Percentiles rank a stretch among this genome's conserved stretches.
Conservation (phyloP, 805 yeast genomes). For the Tetrapisispora fleetii region DNA sequence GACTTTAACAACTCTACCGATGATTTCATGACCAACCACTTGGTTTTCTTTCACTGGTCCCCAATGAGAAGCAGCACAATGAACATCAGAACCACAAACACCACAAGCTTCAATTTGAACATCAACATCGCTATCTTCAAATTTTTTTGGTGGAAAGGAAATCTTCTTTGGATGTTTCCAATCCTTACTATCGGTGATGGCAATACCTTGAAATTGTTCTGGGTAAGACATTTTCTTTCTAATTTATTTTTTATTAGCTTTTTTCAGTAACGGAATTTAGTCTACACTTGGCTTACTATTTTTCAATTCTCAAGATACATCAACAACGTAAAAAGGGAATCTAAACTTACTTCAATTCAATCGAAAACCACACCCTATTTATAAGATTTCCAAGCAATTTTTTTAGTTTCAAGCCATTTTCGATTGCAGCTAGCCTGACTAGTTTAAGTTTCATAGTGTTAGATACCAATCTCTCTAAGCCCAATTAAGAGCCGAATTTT, state of each 20-base stretch:
- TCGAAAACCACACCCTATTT: no score
- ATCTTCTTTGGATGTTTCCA: constrained; percentile 49
- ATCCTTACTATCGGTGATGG: constrained; percentile 38
- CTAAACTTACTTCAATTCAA: no score
- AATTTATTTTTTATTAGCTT: background rate
- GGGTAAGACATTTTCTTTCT: constrained; percentile 8
- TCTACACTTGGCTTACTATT: no score
- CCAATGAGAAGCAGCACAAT: constrained; percentile 20
- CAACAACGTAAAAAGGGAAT: no score
- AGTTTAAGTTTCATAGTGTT: no score
- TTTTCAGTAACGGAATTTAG: no score
- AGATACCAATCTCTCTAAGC: no score
- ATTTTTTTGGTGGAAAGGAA: constrained; percentile 39
- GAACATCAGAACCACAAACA: constrained; percentile 53
- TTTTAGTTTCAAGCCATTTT: no score
- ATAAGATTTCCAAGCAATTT: no score
- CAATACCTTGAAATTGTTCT: constrained; percentile 52
- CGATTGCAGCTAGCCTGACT: no score
- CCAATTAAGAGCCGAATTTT: no score
- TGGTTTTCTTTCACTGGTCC: constrained; percentile 23
- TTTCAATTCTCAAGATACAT: no score
- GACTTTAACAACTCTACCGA: constrained; percentile 48
- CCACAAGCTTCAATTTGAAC: constrained; percentile 54
- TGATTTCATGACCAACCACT: constrained; percentile 61
- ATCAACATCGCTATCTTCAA: constrained; percentile 40